Conservation (phyloP, 2,329 filamentous ascomycete genomes). For the Helotiales sp. region DNA sequence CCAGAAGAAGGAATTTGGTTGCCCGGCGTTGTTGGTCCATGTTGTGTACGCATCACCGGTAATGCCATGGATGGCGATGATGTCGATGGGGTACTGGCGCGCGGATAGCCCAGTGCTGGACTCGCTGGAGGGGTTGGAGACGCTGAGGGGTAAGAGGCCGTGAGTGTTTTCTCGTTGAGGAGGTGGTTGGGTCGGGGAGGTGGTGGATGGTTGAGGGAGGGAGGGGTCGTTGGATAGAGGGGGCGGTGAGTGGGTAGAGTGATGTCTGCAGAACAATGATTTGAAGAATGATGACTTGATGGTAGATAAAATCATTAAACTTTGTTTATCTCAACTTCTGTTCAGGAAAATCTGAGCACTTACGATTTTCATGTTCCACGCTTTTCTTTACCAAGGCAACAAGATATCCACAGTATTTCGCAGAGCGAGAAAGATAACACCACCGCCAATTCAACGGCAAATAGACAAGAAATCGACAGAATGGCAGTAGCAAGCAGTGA, state of each 20-base stretch:
- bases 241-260: neutral
- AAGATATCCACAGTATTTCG: too few species aligned
- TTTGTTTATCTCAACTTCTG: neutral
- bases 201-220: neutral
- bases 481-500: too few species aligned
- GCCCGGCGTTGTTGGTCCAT: slow-evolving; percentile 35
- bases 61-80: slow-evolving; percentile 33
- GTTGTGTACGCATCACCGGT: slow-evolving; percentile 31
- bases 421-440: too few species aligned
- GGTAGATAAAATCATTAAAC: neutral
- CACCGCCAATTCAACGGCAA: too few species aligned
- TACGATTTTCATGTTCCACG: neutral
- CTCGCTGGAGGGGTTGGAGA: neutral
- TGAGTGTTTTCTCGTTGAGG: neutral
- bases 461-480: too few species aligned
- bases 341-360: neutral
- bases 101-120: neutral
- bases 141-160: slow-evolving; percentile 7
- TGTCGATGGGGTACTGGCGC: slow-evolving; percentile 22
- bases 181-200: neutral
- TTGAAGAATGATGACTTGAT: neutral
- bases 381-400: too few species aligned
- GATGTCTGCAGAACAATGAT: neutral
- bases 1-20: slow-evolving; percentile 30
- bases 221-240: neutral